These are phyloP conservation scores for Scenedesmus sp. DNA, from an alignment of 163 green algal species.

Conservation along the genomic window DNA sequence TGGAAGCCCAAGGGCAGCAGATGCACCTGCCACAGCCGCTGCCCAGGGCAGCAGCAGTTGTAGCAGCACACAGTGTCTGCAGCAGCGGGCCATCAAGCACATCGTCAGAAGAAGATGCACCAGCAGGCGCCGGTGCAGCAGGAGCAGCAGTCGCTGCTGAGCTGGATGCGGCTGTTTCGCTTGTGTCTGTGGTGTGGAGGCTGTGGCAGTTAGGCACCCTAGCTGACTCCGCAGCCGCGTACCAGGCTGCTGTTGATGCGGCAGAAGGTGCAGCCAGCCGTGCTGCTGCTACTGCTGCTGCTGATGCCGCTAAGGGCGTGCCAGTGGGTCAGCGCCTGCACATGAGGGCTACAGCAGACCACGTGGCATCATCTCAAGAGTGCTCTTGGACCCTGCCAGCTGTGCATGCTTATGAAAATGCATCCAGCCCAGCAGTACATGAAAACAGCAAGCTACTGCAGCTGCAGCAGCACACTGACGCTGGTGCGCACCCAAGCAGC, in stretches of 20 bases:
- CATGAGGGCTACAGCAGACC: neutral
- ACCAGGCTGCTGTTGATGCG: neutral
- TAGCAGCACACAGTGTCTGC: neutral
- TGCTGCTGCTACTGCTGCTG: neutral
- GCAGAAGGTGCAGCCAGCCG: neutral
- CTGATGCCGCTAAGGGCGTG: too few relatives aligned
- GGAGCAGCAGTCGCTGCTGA: neutral
- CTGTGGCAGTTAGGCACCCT: neutral
- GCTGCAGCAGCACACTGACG: neutral
- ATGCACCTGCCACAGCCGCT: neutral
- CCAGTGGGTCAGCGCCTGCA: neutral
- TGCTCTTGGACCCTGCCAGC: neutral
- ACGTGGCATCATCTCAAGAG: neutral
- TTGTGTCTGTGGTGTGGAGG: neutral
- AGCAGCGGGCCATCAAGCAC: neutral
- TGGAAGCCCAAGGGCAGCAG: neutral
- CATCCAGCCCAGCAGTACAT: neutral
- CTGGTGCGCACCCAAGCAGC: neutral
- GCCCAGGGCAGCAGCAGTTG: neutral
- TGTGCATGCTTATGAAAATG: neutral
- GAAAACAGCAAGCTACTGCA: neutral
- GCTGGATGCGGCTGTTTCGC: neutral
- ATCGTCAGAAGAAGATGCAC: neutral
- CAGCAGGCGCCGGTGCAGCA: neutral
- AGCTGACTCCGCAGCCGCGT: neutral